Percentiles rank a stretch among this genome's conserved stretches.
Conservation (phyloP, 371 early-diverging fungal genomes). For the Zancudomyces culisetae region DNA sequence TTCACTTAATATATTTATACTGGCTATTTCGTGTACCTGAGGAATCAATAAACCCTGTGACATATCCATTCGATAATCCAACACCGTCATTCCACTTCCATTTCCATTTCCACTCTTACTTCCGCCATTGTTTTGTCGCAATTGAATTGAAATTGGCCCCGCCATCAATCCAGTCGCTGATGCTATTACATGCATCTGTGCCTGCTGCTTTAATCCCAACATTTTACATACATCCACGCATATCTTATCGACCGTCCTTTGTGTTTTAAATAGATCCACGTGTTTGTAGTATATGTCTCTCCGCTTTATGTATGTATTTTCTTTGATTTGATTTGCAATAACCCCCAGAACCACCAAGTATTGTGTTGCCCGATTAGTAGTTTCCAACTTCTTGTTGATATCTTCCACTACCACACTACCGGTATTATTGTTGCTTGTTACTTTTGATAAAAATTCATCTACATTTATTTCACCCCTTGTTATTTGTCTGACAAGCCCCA, state of each 20-base stretch:
- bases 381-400: no score
- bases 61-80: not conserved
- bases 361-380: no score
- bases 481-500: no score
- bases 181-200: conserved; percentile 1
- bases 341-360: not conserved
- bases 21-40: not conserved
- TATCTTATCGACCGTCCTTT: not conserved
- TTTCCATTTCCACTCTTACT: no score
- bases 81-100: not conserved
- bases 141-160: not conserved
- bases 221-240: not conserved
- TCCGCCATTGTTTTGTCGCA: no score
- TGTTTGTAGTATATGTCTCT: conserved; percentile 4
- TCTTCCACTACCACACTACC: no score
- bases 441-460: no score
- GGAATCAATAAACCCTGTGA: conserved; percentile 1
- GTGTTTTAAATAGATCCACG: not conserved
- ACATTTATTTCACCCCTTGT: no score
- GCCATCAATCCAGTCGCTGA: not conserved
- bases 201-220: not conserved
- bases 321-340: not conserved
- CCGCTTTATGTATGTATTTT: not conserved
- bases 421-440: no score
- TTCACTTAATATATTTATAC: not conserved